Conservation (phyloP, 352 stramenopile genomes). For the Phytophthora europaea region DNA sequence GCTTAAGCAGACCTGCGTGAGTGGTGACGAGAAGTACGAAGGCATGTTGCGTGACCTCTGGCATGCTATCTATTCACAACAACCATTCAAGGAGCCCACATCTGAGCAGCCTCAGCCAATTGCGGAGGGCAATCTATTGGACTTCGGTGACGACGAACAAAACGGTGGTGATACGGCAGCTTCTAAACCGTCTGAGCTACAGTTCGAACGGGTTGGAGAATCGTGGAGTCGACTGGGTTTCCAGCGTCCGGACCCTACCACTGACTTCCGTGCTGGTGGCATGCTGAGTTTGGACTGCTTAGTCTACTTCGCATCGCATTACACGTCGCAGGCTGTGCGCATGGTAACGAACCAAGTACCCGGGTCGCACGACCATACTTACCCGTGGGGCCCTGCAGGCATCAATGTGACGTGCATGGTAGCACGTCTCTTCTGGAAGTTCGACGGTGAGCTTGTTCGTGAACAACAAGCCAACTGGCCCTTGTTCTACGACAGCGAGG, state of each 20-base stretch:
- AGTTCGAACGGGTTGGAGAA: conserved; percentile 80
- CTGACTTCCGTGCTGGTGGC: conserved; percentile 85
- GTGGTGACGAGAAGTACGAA: conserved; percentile 74
- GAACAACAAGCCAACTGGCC: conserved; percentile 78
- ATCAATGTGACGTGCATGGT: conserved; percentile 92
- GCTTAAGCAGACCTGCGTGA: conserved; percentile 78
- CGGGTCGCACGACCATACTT: conserved; percentile 83
- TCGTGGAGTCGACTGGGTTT: conserved; percentile 87
- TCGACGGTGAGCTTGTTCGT: conserved; percentile 74
- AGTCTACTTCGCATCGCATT: conserved; percentile 83
- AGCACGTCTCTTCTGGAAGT: conserved; percentile 83
- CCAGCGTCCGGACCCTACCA: conserved; percentile 86
- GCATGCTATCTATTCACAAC: conserved; percentile 70
- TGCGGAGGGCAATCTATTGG: conserved; percentile 40
- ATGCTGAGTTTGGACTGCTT: conserved; percentile 86
- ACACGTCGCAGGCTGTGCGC: conserved; percentile 67
- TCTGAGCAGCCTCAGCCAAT: conserved; percentile 30
- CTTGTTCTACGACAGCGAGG: conserved; percentile 71
- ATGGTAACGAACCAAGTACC: conserved; percentile 87
- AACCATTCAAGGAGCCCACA: conserved; percentile 42
- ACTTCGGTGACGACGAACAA: conserved; percentile 28
- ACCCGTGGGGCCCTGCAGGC: conserved; percentile 83
- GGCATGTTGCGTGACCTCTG: conserved; percentile 68
- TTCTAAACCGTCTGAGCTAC: conserved; percentile 27
- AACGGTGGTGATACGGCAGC: neutral